Percentiles rank a stretch among this genome's conserved stretches.
These are phyloP conservation scores for Coprinopsis sp. DNA, from an alignment of 768 basidiomycete species.

Conservation along the genomic window DNA sequence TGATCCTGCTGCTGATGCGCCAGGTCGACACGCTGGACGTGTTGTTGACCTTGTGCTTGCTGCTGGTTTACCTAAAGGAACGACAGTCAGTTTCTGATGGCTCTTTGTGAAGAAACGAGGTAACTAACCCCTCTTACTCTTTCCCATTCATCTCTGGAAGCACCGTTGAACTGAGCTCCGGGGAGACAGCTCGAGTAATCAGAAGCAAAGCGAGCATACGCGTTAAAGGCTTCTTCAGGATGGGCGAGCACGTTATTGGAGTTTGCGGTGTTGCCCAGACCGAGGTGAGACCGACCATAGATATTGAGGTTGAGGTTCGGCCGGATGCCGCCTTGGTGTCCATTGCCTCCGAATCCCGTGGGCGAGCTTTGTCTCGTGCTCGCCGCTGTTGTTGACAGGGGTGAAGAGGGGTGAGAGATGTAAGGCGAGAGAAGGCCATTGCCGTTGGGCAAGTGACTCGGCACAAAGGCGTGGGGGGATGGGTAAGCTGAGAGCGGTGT, in stretches of 20 bases:
- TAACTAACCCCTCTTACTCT: not conserved
- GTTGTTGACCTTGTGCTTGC: constrained; percentile 9
- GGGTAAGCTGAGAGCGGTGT: constrained; percentile 42
- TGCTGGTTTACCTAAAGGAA: constrained; percentile 4
- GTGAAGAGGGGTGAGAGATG: constrained; percentile 42
- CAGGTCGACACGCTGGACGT: constrained; percentile 6
- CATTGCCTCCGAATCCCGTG: constrained; percentile 13
- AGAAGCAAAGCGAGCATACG: constrained; percentile 57
- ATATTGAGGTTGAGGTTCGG: constrained; percentile 20
- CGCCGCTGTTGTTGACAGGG: constrained; percentile 40
- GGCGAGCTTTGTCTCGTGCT: constrained; percentile 29
- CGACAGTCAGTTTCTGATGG: not conserved
- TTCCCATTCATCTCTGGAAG: constrained; percentile 29
- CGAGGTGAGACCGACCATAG: constrained; percentile 16
- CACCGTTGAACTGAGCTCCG: constrained; percentile 44
- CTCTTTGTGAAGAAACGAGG: not conserved
- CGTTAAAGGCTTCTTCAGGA: constrained; percentile 59
- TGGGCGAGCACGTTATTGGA: constrained; percentile 19
- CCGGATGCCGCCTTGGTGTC: constrained; percentile 8
- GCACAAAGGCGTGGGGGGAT: constrained; percentile 27
- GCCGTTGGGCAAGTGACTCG: constrained; percentile 18
- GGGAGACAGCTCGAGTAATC: constrained; percentile 65
- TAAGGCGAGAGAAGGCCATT: constrained; percentile 25
- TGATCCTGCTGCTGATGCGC: constrained; percentile 12
- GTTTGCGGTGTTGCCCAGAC: not conserved